Conservation (phyloP, 1,284 basidiomycete genomes). For the Rhodotorula sp. region DNA sequence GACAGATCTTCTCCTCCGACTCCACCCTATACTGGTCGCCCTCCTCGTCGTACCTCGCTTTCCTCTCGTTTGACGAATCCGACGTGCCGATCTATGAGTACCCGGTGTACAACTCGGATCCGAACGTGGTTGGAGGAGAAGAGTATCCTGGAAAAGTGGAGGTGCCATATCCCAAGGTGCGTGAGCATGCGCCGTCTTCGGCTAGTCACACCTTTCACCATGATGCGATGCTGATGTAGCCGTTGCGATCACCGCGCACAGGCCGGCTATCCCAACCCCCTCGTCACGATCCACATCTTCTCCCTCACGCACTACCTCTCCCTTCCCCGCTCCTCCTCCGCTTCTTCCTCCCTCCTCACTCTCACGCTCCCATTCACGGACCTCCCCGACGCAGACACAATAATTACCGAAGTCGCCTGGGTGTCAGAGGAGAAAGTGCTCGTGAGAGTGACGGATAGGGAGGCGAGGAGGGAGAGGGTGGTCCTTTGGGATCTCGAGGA, state of each 20-base stretch:
- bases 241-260: slow-evolving; percentile 55
- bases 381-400: slow-evolving; percentile 57
- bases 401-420: slow-evolving; percentile 84
- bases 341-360: slow-evolving; percentile 38
- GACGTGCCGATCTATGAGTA: slow-evolving; percentile 79
- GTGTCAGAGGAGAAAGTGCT: slow-evolving; percentile 71
- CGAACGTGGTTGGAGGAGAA: not conserved
- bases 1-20: slow-evolving; percentile 64
- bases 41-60: slow-evolving; percentile 74
- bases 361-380: slow-evolving; percentile 49
- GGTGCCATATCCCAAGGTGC: slow-evolving; percentile 78
- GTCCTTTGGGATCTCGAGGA: slow-evolving; percentile 65
- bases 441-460: slow-evolving; percentile 80
- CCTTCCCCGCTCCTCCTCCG: not conserved
- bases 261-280: slow-evolving; percentile 85
- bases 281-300: slow-evolving; percentile 80
- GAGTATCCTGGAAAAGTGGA: slow-evolving; percentile 67
- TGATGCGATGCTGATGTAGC: no score
- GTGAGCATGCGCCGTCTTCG: no score
- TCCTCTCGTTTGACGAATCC: slow-evolving; percentile 83
- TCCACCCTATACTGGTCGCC: slow-evolving; percentile 90
- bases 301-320: slow-evolving; percentile 54
- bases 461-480: slow-evolving; percentile 72
- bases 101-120: slow-evolving; percentile 74
- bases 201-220: no score